phyloP scores from a whole-genome alignment of 2,329 filamentous ascomycete species.

The Periconia digitata region DNA sequence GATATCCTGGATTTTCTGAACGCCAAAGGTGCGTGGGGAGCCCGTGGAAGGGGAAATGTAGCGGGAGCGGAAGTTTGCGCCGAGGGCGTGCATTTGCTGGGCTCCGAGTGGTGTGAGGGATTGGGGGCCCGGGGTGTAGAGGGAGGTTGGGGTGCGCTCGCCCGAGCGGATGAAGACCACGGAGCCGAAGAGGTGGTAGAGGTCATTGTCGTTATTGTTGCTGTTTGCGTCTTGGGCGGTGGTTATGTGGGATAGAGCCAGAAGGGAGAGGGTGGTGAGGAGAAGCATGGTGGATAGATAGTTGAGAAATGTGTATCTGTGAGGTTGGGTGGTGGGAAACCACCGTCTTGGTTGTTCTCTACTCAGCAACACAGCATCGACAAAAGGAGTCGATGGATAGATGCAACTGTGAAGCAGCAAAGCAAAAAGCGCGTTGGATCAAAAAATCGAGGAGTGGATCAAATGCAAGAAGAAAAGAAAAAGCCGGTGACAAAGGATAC shows the following conservation, averaged over 20 bases:
- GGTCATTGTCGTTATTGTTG: slow-evolving; percentile 14
- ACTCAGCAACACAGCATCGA: too few species aligned
- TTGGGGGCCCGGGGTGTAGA: slow-evolving; percentile 26
- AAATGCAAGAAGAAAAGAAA: too few species aligned
- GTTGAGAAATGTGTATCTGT: slow-evolving; percentile 6
- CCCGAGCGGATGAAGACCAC: slow-evolving; percentile 59
- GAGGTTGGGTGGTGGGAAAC: too few species aligned
- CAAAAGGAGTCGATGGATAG: too few species aligned
- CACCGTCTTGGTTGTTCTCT: too few species aligned
- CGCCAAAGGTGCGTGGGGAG: slow-evolving; percentile 23
- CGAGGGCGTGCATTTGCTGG: slow-evolving; percentile 54
- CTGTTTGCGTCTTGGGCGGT: slow-evolving; percentile 11
- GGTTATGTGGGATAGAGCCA: slow-evolving; percentile 28
- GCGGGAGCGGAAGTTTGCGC: slow-evolving; percentile 54
- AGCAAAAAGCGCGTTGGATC: too few species aligned
- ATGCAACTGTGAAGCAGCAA: too few species aligned
- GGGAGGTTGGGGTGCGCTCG: slow-evolving; percentile 52
- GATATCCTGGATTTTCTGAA: slow-evolving; percentile 42
- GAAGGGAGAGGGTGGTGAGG: slow-evolving; percentile 21
- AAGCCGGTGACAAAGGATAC: too few species aligned
- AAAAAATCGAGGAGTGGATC: too few species aligned
- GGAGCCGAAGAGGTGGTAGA: slow-evolving; percentile 47
- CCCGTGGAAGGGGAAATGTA: slow-evolving; percentile 47
- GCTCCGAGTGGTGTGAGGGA: slow-evolving; percentile 58
- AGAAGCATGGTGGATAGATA: slow-evolving; percentile 27